These are phyloP conservation scores for Phaseolus coccineus DNA, from an alignment of 331 rosid species.

Conservation along the genomic window DNA sequence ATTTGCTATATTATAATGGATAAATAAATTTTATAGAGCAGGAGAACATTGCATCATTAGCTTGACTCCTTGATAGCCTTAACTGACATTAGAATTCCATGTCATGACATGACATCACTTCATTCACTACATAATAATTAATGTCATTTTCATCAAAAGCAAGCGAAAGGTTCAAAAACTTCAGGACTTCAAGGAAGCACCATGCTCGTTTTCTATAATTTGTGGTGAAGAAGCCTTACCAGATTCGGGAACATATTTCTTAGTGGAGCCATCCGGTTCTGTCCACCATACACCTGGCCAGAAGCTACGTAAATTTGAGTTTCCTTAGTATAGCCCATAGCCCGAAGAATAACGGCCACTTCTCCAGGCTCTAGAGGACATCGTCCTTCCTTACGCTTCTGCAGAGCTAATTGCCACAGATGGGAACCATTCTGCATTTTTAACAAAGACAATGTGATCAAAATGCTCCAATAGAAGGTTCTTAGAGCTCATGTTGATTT, in stretches of 20 bases:
- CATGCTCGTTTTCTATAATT: conserved; percentile 14
- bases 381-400: conserved; percentile 98
- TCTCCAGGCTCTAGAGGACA: conserved; percentile 99
- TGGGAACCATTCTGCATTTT: conserved; percentile 96
- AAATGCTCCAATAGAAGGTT: conserved; percentile 31
- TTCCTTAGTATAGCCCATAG: conserved; percentile 98
- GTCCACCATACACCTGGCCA: conserved; percentile 99
- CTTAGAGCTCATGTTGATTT: conserved; percentile 32
- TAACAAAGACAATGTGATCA: conserved; percentile 43
- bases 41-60: conserved; percentile 13
- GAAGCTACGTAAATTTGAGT: conserved; percentile 99
- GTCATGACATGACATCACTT: conserved; percentile 25
- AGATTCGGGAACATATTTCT: conserved; percentile 97
- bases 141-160: conserved; percentile 10
- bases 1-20: neutral
- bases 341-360: conserved; percentile 98
- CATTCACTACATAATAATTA: conserved; percentile 4
- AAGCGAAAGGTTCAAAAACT: neutral
- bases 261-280: conserved; percentile 96
- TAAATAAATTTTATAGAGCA: neutral
- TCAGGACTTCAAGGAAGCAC: conserved; percentile 22
- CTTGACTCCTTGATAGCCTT: conserved; percentile 20
- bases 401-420: conserved; percentile 97
- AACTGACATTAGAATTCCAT: conserved; percentile 4
- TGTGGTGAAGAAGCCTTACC: conserved; percentile 54